These are phyloP conservation scores for Ambrosia trifida DNA, from an alignment of 129 eudicot genomes.

Conservation along the genomic window DNA sequence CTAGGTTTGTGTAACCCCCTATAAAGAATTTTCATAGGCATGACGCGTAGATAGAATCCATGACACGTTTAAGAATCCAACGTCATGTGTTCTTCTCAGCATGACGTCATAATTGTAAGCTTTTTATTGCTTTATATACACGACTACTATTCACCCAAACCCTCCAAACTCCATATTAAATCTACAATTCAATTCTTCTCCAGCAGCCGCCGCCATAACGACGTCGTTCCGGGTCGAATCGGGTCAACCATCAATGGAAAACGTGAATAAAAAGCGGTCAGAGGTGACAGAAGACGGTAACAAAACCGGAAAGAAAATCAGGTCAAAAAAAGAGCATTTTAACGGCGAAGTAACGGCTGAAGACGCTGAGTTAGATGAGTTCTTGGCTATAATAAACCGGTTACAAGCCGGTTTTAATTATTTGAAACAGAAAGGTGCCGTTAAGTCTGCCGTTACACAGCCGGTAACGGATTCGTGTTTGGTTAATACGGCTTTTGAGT, in stretches of 20 bases:
- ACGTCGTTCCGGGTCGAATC: conserved; percentile 7
- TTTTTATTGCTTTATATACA: not conserved
- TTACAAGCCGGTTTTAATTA: conserved; percentile 15
- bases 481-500: too few species aligned
- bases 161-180: not conserved
- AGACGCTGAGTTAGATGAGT: conserved; percentile 33
- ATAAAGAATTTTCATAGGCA: not conserved
- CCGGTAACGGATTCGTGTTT: conserved; percentile 2
- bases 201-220: not conserved
- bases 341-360: conserved; percentile 18
- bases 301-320: conserved; percentile 22
- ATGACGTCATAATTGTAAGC: not conserved
- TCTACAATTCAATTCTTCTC: not conserved
- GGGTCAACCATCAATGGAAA: conserved; percentile 18
- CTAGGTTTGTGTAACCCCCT: too few species aligned
- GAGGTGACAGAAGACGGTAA: conserved; percentile 15
- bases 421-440: not conserved
- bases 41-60: not conserved
- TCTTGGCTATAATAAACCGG: conserved; percentile 26
- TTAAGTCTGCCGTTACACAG: not conserved
- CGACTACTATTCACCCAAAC: not conserved
- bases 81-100: not conserved
- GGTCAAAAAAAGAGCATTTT: not conserved
- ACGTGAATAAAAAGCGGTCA: conserved; percentile 22
- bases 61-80: conserved; percentile 13